A percentile compares a stretch with the other conserved stretches of the same genome.
Conservation (phyloP, 805 yeast genomes). For the Metschnikowia bowlesiae region DNA sequence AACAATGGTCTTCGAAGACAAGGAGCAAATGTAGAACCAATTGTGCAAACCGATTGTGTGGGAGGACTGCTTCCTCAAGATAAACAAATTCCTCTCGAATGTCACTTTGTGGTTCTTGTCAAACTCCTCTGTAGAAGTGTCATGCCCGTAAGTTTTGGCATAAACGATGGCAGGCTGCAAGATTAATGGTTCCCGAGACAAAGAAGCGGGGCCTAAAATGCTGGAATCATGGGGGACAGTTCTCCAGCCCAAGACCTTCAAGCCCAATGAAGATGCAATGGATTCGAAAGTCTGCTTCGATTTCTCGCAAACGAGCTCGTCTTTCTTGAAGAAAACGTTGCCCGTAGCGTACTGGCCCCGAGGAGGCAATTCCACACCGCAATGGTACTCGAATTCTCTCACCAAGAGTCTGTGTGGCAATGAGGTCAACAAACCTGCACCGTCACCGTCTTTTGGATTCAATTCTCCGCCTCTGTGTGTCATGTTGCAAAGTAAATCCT, state of each 20-base stretch:
- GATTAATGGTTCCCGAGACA: constrained; percentile 86
- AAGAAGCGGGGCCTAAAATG: constrained; percentile 89
- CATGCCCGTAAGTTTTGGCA: constrained; percentile 26
- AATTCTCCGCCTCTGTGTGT: constrained; percentile 99
- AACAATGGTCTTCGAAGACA: constrained; percentile 83
- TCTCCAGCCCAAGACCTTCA: constrained; percentile 91
- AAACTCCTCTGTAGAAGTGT: constrained; percentile 50
- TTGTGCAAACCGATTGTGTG: constrained; percentile 90
- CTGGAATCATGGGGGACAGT: constrained; percentile 92
- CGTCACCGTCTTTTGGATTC: constrained; percentile 97
- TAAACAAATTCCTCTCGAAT: constrained; percentile 80
- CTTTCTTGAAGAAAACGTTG: constrained; percentile 89
- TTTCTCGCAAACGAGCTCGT: constrained; percentile 60
- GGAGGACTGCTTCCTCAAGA: constrained; percentile 83
- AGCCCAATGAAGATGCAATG: constrained; percentile 70
- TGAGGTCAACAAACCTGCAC: constrained; percentile 94
- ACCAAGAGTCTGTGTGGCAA: constrained; percentile 84
- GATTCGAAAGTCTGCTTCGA: constrained; percentile 76
- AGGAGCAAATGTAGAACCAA: constrained; percentile 96
- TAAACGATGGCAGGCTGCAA: constrained; percentile 91
- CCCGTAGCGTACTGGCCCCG: constrained; percentile 93
- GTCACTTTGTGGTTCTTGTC: constrained; percentile 51
- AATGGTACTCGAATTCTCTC: constrained; percentile 75
- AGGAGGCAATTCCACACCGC: constrained; percentile 65
- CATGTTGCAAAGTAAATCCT: constrained; percentile 88